A percentile compares a stretch with the other conserved stretches of the same genome.
These are phyloP conservation scores for Gymnopilus junonius DNA, from an alignment of 768 basidiomycete genomes.

Conservation along the genomic window DNA sequence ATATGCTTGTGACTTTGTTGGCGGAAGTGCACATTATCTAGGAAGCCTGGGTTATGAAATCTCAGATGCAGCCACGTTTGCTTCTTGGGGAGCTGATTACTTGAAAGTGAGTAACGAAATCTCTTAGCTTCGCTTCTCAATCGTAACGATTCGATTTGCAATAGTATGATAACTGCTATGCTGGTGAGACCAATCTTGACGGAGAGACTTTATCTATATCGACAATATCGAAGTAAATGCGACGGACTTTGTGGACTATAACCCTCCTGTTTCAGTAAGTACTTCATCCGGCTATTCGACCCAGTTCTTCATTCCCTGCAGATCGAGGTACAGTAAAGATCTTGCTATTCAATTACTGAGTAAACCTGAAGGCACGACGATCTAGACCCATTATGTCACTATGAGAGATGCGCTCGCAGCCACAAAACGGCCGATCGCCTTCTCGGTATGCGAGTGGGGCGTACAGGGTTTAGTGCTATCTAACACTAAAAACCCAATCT, in stretches of 20 bases:
- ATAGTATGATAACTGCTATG: conserved; percentile 55
- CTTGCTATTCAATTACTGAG: background rate
- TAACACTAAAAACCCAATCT: background rate
- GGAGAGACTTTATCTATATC: background rate
- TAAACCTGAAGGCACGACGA: background rate
- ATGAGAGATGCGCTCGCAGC: conserved; percentile 52
- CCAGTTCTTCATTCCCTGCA: conserved; percentile 14
- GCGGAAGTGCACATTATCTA: conserved; percentile 47
- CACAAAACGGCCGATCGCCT: conserved; percentile 51
- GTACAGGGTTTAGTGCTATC: conserved; percentile 37
- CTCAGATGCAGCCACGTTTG: conserved; percentile 50
- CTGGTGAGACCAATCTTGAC: conserved; percentile 29
- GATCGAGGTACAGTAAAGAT: conserved; percentile 36
- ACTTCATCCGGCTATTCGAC: background rate
- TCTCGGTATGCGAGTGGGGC: conserved; percentile 55
- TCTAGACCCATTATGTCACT: conserved; percentile 43
- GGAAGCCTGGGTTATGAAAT: conserved; percentile 51
- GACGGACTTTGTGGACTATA: conserved; percentile 50
- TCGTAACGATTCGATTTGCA: background rate
- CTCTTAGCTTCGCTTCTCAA: background rate
- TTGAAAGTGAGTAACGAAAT: conserved; percentile 34
- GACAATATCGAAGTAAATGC: conserved; percentile 33
- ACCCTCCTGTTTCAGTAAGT: conserved; percentile 45
- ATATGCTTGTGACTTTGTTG: conserved; percentile 50
- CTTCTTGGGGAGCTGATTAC: conserved; percentile 53